phyloP scores from a whole-genome alignment of 768 basidiomycete genomes.

The Leccinum fibrillosum region DNA sequence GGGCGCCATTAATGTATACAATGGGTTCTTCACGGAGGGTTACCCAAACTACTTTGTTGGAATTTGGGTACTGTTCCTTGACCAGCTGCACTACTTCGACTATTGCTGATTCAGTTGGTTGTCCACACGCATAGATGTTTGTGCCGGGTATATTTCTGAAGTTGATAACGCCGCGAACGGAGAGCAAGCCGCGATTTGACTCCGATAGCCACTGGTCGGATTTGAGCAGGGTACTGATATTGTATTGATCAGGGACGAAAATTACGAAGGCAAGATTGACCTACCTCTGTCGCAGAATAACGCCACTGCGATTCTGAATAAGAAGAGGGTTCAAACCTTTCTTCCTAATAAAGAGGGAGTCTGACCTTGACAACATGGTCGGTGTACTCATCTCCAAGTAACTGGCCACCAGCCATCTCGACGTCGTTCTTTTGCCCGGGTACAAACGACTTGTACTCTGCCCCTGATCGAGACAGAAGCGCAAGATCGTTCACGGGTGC shows the following conservation, averaged over 20 bases:
- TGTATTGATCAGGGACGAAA: neutral
- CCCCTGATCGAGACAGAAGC: conserved; percentile 66
- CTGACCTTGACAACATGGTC: conserved; percentile 87
- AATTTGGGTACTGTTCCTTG: conserved; percentile 54
- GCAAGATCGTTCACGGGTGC: conserved; percentile 89
- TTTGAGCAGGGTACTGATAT: conserved; percentile 74
- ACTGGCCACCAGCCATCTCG: conserved; percentile 74
- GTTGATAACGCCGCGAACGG: conserved; percentile 90
- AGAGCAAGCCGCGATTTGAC: conserved; percentile 59
- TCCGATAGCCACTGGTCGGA: conserved; percentile 89
- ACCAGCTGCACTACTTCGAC: conserved; percentile 71
- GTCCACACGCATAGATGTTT: conserved; percentile 88
- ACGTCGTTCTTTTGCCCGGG: conserved; percentile 73
- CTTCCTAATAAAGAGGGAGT: neutral
- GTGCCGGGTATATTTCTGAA: conserved; percentile 82
- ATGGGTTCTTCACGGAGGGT: conserved; percentile 92
- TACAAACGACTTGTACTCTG: conserved; percentile 52
- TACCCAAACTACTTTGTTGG: conserved; percentile 79
- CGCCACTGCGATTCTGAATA: conserved; percentile 85
- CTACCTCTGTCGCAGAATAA: conserved; percentile 87
- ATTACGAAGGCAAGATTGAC: conserved; percentile 22
- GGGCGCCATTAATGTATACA: conserved; percentile 88
- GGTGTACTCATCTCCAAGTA: conserved; percentile 94
- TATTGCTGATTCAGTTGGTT: conserved; percentile 85
- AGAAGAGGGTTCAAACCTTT: neutral